These are phyloP conservation scores for Fusarium beomiforme DNA, from an alignment of 2,329 filamentous ascomycete genomes.

Conservation along the genomic window DNA sequence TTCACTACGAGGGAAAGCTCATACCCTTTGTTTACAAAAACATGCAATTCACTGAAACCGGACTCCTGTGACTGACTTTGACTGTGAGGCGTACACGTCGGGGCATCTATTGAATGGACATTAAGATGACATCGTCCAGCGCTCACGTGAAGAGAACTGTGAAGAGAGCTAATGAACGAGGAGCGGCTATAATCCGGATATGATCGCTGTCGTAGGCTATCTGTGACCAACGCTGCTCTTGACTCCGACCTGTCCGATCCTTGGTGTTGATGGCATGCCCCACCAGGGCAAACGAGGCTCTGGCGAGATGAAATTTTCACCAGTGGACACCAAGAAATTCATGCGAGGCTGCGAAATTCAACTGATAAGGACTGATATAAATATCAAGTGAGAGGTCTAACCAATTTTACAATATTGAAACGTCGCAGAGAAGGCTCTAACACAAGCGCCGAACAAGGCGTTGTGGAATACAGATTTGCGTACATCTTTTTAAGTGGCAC, in stretches of 20 bases:
- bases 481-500: neutral
- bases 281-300: constrained; percentile 43
- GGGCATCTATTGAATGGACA: neutral
- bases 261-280: constrained; percentile 12
- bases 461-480: neutral
- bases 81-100: neutral
- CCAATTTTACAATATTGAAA: neutral
- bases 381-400: neutral
- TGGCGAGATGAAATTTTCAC: constrained; percentile 28
- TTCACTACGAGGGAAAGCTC: constrained; percentile 43
- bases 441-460: neutral
- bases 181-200: too few relatives aligned
- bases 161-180: neutral
- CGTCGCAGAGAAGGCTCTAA: neutral
- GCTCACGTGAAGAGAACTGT: neutral
- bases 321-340: constrained; percentile 27
- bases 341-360: constrained; percentile 40
- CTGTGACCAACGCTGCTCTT: neutral
- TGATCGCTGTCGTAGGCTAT: neutral
- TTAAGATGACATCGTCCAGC: neutral
- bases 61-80: neutral
- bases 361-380: neutral
- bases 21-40: constrained; percentile 46
- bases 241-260: neutral
- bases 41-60: constrained; percentile 34